A percentile compares a stretch with the other conserved stretches of the same genome.
Conservation (phyloP, 345 rosid genomes). For the Moricandia moricandioides region DNA sequence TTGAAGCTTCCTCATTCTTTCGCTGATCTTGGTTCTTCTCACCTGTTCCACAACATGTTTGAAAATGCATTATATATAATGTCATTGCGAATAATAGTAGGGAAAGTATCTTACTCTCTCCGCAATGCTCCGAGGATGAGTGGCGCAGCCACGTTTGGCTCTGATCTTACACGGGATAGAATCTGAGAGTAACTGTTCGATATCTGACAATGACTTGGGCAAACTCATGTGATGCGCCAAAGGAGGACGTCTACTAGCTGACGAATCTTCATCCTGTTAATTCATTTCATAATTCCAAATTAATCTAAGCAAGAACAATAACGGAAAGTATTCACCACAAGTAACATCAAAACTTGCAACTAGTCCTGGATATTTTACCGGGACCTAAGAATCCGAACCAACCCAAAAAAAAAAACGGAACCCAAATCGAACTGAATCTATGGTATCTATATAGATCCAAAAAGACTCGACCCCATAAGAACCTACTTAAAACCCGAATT, state of each 20-base stretch:
- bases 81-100: background rate
- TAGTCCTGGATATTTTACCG: too few relatives aligned
- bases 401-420: too few relatives aligned
- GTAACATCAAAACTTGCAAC: too few relatives aligned
- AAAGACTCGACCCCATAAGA: too few relatives aligned
- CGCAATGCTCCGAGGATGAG: conserved; percentile 98
- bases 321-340: too few relatives aligned
- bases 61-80: background rate
- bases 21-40: conserved; percentile 88
- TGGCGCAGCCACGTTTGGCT: conserved; percentile 81
- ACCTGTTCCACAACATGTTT: conserved; percentile 48
- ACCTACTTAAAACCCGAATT: too few relatives aligned
- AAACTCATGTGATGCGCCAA: conserved; percentile 86
- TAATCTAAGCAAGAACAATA: background rate
- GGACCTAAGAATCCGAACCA: too few relatives aligned
- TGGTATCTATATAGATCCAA: too few relatives aligned
- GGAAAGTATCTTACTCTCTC: conserved; percentile 63
- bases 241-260: conserved; percentile 45
- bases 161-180: conserved; percentile 42
- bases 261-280: conserved; percentile 44
- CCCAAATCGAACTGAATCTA: too few relatives aligned
- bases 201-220: conserved; percentile 63
- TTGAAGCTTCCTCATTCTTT: conserved; percentile 90
- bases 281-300: background rate
- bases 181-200: conserved; percentile 71